phyloP scores from a whole-genome alignment of 225 moss, liverwort and hornwort genomes.

The Pleurozium schreberi region DNA sequence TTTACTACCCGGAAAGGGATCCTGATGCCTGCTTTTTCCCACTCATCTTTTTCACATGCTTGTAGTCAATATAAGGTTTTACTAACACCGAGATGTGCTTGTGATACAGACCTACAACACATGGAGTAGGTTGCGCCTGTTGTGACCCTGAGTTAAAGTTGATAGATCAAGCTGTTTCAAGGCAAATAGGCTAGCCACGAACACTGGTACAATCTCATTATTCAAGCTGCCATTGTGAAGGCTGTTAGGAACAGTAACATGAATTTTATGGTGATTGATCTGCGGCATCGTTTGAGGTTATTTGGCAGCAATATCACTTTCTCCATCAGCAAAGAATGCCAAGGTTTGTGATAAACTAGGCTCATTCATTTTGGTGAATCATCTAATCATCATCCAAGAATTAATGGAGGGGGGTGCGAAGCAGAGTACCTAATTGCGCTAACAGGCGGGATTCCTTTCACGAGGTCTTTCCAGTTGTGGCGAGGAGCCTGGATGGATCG shows the following conservation, averaged over 20 bases:
- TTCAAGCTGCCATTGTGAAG: not conserved
- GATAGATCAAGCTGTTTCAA: conserved; percentile 38
- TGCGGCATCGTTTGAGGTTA: not conserved
- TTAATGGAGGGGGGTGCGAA: not conserved
- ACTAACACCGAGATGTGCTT: not conserved
- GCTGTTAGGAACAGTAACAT: not conserved
- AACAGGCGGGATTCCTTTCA: not conserved
- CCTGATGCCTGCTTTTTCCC: not conserved
- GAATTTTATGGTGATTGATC: not conserved
- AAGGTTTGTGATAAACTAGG: not conserved
- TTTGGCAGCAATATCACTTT: not conserved
- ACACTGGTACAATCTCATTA: not conserved
- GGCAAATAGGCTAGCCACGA: conserved; percentile 14
- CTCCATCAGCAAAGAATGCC: not conserved
- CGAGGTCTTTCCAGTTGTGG: not conserved
- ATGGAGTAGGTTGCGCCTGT: conserved; percentile 43
- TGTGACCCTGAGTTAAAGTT: conserved; percentile 39
- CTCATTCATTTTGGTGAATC: not conserved
- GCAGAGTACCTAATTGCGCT: not conserved
- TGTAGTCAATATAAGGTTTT: not conserved
- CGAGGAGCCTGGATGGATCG: not conserved
- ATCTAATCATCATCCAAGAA: not conserved
- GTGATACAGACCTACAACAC: conserved; percentile 19
- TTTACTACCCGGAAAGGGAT: not conserved
- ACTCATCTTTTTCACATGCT: not conserved